phyloP scores from a whole-genome alignment of 441 rosid genomes.

The Jatropha podagrica region DNA sequence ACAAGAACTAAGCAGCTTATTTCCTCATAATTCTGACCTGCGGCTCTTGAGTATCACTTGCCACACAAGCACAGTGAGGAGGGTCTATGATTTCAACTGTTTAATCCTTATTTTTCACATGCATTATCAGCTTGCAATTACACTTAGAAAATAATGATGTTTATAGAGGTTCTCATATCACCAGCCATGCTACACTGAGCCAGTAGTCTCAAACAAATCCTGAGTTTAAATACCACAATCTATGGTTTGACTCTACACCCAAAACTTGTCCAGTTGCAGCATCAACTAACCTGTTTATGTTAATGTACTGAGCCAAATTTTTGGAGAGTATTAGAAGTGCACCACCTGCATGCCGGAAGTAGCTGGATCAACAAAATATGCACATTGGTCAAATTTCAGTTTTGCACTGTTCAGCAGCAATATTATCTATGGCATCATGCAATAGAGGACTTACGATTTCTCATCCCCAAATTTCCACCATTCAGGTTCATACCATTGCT shows the following conservation, averaged over 20 bases:
- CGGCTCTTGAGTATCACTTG: background rate
- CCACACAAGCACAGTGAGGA: background rate
- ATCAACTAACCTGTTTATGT: slow-evolving; percentile 80
- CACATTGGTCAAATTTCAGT: slow-evolving; percentile 13
- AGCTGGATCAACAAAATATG: slow-evolving; percentile 46
- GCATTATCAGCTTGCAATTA: background rate
- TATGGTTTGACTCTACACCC: background rate
- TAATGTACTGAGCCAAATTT: slow-evolving; percentile 81
- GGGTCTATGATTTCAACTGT: background rate
- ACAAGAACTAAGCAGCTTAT: background rate
- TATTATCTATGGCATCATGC: slow-evolving; percentile 15
- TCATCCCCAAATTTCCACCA: slow-evolving; percentile 99
- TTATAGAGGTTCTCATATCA: background rate
- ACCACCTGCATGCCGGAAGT: slow-evolving; percentile 87
- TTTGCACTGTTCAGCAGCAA: slow-evolving; percentile 4
- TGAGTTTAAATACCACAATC: background rate
- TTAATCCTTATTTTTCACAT: slow-evolving; percentile 1
- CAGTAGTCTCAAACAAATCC: background rate
- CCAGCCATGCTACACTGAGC: slow-evolving; percentile 5
- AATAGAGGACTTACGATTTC: slow-evolving; percentile 70
- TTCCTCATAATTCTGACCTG: background rate
- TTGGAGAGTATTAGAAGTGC: slow-evolving; percentile 75
- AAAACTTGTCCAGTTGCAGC: slow-evolving; percentile 6
- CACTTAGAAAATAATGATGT: background rate
- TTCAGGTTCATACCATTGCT: slow-evolving; percentile 94